phyloP scores from a whole-genome alignment of 148 eudicot species.

The Vaccinium myrtillus region DNA sequence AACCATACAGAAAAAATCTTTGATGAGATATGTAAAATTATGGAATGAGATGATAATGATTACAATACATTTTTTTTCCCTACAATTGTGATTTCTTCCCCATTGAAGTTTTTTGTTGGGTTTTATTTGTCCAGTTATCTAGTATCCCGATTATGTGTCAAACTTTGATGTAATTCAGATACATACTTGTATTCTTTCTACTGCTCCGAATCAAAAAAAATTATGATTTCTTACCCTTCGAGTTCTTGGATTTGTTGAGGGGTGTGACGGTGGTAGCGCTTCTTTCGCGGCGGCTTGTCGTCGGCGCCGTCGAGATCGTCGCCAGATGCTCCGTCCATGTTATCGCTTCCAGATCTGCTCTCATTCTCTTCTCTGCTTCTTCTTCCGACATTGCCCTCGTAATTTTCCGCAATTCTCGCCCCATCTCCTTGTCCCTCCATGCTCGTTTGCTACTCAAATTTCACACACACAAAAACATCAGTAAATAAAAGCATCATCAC shows the following conservation, averaged over 20 bases:
- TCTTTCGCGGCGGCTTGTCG: conserved; percentile 63
- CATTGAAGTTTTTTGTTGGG: too few species aligned
- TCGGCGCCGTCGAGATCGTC: conserved; percentile 79
- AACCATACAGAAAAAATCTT: conserved; percentile 13
- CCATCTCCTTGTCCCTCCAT: conserved; percentile 55
- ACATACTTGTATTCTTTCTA: too few species aligned
- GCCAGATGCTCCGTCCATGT: conserved; percentile 87
- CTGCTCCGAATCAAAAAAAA: too few species aligned
- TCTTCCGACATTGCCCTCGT: conserved; percentile 41
- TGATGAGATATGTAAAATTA: background rate
- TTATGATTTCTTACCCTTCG: conserved; percentile 54
- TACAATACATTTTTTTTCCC: background rate
- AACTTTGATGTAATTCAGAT: too few species aligned
- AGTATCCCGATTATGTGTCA: too few species aligned
- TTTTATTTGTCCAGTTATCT: too few species aligned
- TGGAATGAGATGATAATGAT: background rate
- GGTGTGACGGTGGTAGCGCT: conserved; percentile 95
- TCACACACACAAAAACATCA: background rate
- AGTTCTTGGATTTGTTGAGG: conserved; percentile 99
- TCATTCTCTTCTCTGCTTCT: conserved; percentile 78
- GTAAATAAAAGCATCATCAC: background rate
- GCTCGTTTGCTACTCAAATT: conserved; percentile 46
- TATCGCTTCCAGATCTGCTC: conserved; percentile 96
- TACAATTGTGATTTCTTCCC: too few species aligned
- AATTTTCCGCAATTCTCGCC: conserved; percentile 45